Evolutionary conservation across 495 filamentous ascomycete genomes (phyloP).

Genomic region (Penicillium crystallinum): DNA sequence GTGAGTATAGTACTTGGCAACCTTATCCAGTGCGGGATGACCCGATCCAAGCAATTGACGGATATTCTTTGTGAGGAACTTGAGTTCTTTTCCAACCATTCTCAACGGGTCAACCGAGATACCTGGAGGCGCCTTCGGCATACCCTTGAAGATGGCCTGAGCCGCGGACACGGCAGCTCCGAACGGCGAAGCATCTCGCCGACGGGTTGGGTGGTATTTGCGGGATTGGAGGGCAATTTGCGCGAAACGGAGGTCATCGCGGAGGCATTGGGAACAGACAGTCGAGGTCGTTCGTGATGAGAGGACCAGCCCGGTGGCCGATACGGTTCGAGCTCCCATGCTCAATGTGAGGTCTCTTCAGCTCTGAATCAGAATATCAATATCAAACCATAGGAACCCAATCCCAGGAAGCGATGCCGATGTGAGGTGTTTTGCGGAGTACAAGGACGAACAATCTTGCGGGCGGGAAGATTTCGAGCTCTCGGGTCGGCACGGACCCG

Average conservation of each 20-base stretch:
- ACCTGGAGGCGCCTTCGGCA: slow-evolving; percentile 53
- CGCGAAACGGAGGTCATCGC: slow-evolving; percentile 31
- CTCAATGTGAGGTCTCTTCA: slow-evolving; percentile 16
- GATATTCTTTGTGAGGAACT: slow-evolving; percentile 86
- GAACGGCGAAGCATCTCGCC: slow-evolving; percentile 47
- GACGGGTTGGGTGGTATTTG: slow-evolving; percentile 41
- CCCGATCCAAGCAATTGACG: slow-evolving; percentile 82
- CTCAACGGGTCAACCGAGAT: slow-evolving; percentile 69
- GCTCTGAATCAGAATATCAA: neutral
- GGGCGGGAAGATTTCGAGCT: slow-evolving; percentile 29
- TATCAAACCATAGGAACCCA: slow-evolving; percentile 9
- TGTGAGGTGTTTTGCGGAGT: slow-evolving; percentile 4
- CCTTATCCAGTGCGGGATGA: slow-evolving; percentile 87
- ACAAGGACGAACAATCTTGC: slow-evolving; percentile 19
- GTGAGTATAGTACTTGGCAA: slow-evolving; percentile 97
- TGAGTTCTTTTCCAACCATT: slow-evolving; percentile 91
- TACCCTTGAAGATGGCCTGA: slow-evolving; percentile 69
- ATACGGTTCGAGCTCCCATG: slow-evolving; percentile 41
- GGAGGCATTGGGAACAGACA: slow-evolving; percentile 45
- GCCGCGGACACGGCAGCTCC: slow-evolving; percentile 73
- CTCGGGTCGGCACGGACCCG: slow-evolving; percentile 29
- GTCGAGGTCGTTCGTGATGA: slow-evolving; percentile 32
- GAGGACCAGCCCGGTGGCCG: slow-evolving; percentile 38
- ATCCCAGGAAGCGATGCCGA: neutral
- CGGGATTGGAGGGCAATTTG: slow-evolving; percentile 31